Conservation (phyloP, 2,329 filamentous ascomycete genomes). For the Phialophora verrucosa region DNA sequence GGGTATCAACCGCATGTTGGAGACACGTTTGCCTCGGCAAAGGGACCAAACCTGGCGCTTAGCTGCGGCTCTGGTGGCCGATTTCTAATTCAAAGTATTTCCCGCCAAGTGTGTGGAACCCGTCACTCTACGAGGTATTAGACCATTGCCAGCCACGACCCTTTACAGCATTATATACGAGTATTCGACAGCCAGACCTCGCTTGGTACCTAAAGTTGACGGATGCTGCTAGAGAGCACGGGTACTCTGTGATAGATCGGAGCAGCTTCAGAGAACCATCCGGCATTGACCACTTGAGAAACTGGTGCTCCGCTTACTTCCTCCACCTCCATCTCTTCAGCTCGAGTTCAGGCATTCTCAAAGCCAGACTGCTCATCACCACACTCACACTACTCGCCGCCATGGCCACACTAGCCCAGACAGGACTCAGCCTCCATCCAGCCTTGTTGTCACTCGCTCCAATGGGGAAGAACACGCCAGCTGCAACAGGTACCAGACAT, state of each 20-base stretch:
- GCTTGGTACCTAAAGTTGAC: neutral
- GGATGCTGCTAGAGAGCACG: neutral
- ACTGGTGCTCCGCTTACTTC: neutral
- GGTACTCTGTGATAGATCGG: neutral
- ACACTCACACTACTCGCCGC: slow-evolving; percentile 90
- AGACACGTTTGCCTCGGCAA: slow-evolving; percentile 1
- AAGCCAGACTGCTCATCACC: slow-evolving; percentile 76
- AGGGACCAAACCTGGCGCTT: neutral
- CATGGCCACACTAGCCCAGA: slow-evolving; percentile 91
- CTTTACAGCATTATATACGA: too few relatives aligned
- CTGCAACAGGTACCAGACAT: slow-evolving; percentile 77
- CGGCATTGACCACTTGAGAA: neutral
- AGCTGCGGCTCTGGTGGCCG: too few relatives aligned
- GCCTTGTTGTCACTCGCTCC: slow-evolving; percentile 44
- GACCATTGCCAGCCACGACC: too few relatives aligned
- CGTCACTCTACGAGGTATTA: too few relatives aligned
- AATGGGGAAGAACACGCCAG: slow-evolving; percentile 75
- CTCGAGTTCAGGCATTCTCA: slow-evolving; percentile 56
- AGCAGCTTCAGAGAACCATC: neutral
- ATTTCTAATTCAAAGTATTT: neutral
- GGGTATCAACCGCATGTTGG: neutral
- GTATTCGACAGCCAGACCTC: too few relatives aligned
- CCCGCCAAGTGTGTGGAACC: too few relatives aligned
- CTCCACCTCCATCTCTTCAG: slow-evolving; percentile 11
- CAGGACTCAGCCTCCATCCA: slow-evolving; percentile 55